phyloP scores from a whole-genome alignment of 495 filamentous ascomycete species.

The Trichocladium uniseriatum region DNA sequence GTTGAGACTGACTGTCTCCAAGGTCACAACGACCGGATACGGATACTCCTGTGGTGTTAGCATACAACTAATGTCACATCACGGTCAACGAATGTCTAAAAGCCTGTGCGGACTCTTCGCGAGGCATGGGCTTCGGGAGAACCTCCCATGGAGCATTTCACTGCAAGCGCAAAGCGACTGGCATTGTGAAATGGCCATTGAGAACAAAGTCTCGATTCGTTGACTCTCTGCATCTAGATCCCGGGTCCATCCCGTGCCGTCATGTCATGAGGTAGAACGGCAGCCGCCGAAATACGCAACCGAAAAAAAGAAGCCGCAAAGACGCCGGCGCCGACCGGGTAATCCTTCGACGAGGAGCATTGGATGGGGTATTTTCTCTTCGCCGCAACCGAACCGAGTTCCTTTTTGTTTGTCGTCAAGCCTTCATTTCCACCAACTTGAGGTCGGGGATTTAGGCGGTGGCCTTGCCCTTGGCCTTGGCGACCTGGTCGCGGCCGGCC shows the following conservation, averaged over 20 bases:
- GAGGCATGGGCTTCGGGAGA: constrained; percentile 43
- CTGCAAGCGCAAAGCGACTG: constrained; percentile 34
- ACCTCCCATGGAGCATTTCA: constrained; percentile 59
- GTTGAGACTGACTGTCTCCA: background rate
- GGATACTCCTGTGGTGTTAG: constrained; percentile 4
- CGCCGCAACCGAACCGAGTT: constrained; percentile 10
- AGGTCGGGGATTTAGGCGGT: constrained; percentile 13
- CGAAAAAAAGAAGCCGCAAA: constrained; percentile 16
- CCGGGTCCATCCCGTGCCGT: constrained; percentile 17
- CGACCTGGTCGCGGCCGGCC: constrained; percentile 60
- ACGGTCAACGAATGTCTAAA: constrained; percentile 6
- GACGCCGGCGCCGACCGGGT: constrained; percentile 23
- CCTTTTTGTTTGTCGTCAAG: constrained; percentile 6
- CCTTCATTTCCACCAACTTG: constrained; percentile 7
- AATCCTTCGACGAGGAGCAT: constrained; percentile 8
- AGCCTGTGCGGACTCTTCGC: constrained; percentile 16
- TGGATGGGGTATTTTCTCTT: constrained; percentile 14
- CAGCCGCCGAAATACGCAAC: constrained; percentile 17
- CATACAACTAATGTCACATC: constrained; percentile 8
- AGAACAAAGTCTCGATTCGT: constrained; percentile 40
- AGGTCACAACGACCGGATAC: background rate
- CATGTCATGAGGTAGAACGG: constrained; percentile 4
- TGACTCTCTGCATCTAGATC: constrained; percentile 25
- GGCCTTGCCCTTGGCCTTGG: constrained; percentile 43
- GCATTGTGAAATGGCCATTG: constrained; percentile 53